Evolutionary conservation across 108 stramenopile species (phyloP).

Genomic region (Fistulifera pelliculosa): DNA sequence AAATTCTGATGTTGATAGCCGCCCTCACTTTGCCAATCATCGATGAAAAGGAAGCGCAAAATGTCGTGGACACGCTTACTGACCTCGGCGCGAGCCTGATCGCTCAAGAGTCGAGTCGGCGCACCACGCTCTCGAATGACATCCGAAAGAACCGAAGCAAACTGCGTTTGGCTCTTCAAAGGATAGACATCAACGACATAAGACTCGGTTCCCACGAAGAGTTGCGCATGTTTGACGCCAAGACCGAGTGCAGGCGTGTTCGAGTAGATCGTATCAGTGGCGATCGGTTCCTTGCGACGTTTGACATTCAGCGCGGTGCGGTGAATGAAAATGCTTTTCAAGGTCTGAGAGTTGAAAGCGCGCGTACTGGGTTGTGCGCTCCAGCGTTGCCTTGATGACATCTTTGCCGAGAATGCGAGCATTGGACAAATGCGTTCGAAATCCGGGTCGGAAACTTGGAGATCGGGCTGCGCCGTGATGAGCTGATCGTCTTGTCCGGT

Average conservation of each 20-base stretch:
- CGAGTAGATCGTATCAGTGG: slow-evolving; percentile 20
- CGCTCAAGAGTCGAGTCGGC: not conserved
- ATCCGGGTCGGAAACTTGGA: not conserved
- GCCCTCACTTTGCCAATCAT: slow-evolving; percentile 10
- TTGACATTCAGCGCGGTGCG: slow-evolving; percentile 10
- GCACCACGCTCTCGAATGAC: not conserved
- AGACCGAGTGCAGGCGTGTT: not conserved
- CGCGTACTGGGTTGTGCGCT: slow-evolving; percentile 18
- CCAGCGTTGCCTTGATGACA: slow-evolving; percentile 15
- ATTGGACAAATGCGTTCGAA: not conserved
- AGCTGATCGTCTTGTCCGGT: no score
- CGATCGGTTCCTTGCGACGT: slow-evolving; percentile 9
- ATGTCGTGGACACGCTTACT: no score
- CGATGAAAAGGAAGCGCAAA: slow-evolving; percentile 6
- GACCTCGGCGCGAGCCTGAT: not conserved
- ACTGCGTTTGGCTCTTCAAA: not conserved
- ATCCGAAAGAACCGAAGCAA: not conserved
- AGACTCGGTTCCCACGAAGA: not conserved
- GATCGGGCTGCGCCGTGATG: not conserved
- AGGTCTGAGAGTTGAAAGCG: not conserved
- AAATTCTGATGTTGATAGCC: slow-evolving; percentile 19
- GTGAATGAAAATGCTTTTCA: not conserved
- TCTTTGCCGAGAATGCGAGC: not conserved
- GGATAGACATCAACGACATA: not conserved
- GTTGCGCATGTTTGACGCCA: not conserved